Evolutionary conservation across 768 basidiomycete genomes (phyloP).

Genomic region (Cyclocybe cylindracea): DNA sequence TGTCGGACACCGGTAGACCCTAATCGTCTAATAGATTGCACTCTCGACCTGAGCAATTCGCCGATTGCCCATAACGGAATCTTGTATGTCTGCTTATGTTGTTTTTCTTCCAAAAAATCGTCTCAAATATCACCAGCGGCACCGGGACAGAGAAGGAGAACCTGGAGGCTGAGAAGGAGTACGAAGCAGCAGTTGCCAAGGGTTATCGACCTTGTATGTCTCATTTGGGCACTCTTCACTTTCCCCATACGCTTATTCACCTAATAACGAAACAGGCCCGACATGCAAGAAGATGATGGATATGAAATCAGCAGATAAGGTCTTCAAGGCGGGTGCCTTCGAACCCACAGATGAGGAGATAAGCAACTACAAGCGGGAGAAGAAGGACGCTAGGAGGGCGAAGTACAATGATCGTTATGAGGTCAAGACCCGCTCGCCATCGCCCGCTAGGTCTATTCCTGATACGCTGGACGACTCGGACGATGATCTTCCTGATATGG

Average conservation of each 20-base stretch:
- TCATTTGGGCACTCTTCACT: not conserved
- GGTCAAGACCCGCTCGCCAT: conserved; percentile 25
- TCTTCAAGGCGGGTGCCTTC: conserved; percentile 69
- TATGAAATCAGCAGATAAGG: conserved; percentile 38
- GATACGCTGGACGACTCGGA: conserved; percentile 42
- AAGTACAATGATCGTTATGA: not conserved
- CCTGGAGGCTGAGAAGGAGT: conserved; percentile 52
- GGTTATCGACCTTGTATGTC: conserved; percentile 59
- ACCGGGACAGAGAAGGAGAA: conserved; percentile 58
- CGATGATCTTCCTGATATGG: conserved; percentile 54
- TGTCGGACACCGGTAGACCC: not conserved
- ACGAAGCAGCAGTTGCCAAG: conserved; percentile 56
- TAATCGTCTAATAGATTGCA: conserved; percentile 43
- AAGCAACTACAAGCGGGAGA: conserved; percentile 35
- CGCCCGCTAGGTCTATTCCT: conserved; percentile 28
- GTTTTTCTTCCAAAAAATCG: not conserved
- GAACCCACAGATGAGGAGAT: conserved; percentile 66
- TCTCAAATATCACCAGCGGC: conserved; percentile 37
- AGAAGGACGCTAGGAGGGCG: conserved; percentile 1
- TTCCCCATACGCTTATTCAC: not conserved
- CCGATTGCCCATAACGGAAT: conserved; percentile 57
- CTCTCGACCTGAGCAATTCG: conserved; percentile 52
- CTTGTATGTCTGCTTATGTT: conserved; percentile 43
- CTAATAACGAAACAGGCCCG: conserved; percentile 44
- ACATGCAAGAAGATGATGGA: conserved; percentile 70